Conservation (phyloP, 345 rosid species). For the Heritiera fomes region DNA sequence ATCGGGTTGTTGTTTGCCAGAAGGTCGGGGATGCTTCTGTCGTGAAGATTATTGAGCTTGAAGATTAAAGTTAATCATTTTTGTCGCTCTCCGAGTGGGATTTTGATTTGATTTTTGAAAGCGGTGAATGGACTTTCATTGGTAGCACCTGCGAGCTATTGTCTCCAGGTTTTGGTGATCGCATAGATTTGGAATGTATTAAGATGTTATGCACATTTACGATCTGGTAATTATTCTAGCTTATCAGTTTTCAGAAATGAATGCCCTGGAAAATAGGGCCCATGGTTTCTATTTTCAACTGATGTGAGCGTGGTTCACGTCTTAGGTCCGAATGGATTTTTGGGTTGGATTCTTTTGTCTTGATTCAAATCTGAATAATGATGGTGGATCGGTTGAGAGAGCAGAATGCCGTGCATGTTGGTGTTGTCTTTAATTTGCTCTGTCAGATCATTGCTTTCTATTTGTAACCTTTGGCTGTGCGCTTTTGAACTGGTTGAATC, state of each 20-base stretch:
- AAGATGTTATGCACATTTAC: background rate
- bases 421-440: background rate
- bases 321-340: background rate
- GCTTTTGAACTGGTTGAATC: too few species aligned
- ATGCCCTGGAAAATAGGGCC: background rate
- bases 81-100: background rate
- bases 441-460: background rate
- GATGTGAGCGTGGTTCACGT: background rate
- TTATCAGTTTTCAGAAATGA: background rate
- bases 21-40: slow-evolving; percentile 93
- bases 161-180: slow-evolving; percentile 23
- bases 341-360: background rate
- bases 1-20: slow-evolving; percentile 88
- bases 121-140: background rate
- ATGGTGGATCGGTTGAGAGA: background rate
- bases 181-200: slow-evolving; percentile 19
- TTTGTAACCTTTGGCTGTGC: background rate
- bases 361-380: background rate
- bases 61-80: slow-evolving; percentile 41
- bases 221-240: background rate
- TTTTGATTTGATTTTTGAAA: slow-evolving; percentile 13
- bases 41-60: slow-evolving; percentile 88
- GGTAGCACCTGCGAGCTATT: slow-evolving; percentile 20
- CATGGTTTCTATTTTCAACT: background rate
- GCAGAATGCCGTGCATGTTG: background rate